phyloP scores from a whole-genome alignment of 805 yeast genomes.

The Citeromyces matritensis region DNA sequence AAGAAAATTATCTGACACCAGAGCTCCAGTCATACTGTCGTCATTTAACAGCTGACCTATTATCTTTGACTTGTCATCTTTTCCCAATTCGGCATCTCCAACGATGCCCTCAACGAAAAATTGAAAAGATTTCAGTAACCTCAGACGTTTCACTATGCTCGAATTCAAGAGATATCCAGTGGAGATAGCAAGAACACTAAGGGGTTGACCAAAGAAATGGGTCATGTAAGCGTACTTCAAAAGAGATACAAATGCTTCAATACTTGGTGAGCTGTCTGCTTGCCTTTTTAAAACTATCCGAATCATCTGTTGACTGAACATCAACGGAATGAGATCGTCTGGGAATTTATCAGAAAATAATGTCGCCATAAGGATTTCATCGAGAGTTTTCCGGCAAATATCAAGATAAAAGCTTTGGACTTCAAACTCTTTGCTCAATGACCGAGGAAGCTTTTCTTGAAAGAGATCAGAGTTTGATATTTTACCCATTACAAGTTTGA shows the following conservation, averaged over 20 bases:
- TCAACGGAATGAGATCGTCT: conserved; percentile 4
- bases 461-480: no score
- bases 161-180: not conserved
- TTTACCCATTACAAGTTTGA: no score
- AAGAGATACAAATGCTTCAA: conserved; percentile 12
- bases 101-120: not conserved
- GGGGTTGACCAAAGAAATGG: conserved; percentile 17
- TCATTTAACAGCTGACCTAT: conserved; percentile 3
- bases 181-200: conserved; percentile 11
- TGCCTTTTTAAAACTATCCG: conserved; percentile 8
- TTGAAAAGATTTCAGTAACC: not conserved
- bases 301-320: conserved; percentile 16
- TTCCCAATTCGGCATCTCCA: conserved; percentile 3
- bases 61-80: conserved; percentile 5
- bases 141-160: not conserved
- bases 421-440: no score
- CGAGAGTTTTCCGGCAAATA: no score
- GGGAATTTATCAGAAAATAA: not conserved
- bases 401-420: no score
- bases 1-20: not conserved
- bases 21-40: not conserved
- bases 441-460: no score
- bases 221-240: conserved; percentile 17
- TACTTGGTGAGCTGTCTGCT: conserved; percentile 10
- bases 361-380: no score